phyloP scores from a whole-genome alignment of 2,329 filamentous ascomycete genomes.

The Talaromyces sp. region DNA sequence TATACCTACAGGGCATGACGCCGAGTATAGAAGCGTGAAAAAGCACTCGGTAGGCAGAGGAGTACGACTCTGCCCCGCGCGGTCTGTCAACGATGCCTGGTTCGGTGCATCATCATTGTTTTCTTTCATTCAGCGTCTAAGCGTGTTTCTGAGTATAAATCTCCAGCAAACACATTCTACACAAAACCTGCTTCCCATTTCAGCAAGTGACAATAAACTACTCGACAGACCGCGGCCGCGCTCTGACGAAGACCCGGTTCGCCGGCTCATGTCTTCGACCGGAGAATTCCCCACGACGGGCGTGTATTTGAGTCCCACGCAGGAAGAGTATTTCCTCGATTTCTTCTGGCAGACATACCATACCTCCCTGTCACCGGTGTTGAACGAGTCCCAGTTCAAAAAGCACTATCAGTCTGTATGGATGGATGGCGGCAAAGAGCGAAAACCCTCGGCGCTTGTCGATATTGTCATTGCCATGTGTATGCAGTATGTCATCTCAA shows the following conservation, averaged over 20 bases:
- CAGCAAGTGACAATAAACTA: background rate
- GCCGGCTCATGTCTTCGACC: background rate
- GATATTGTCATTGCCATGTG: slow-evolving; percentile 9
- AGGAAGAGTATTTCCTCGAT: slow-evolving; percentile 5
- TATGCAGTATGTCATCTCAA: slow-evolving; percentile 8
- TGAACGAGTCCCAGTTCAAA: slow-evolving; percentile 7
- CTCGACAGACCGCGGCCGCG: background rate
- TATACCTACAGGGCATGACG: background rate
- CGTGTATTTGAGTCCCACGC: background rate
- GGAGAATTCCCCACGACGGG: background rate
- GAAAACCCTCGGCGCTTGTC: slow-evolving; percentile 5
- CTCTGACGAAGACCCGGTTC: background rate
- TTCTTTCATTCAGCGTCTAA: slow-evolving; percentile 2
- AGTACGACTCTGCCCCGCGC: background rate
- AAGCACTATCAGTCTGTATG: slow-evolving; percentile 8
- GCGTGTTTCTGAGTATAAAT: background rate
- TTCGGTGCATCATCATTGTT: slow-evolving; percentile 6
- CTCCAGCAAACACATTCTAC: background rate
- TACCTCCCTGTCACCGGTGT: background rate
- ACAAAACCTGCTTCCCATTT: slow-evolving; percentile 1
- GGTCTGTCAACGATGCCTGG: slow-evolving; percentile 5
- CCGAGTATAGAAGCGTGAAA: background rate
- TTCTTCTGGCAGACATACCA: slow-evolving; percentile 6
- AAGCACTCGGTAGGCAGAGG: background rate
- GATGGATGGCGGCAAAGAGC: background rate